Evolutionary conservation across 2,329 filamentous ascomycete species (phyloP).

Genomic region (Tolypocladium ophioglossoides): DNA sequence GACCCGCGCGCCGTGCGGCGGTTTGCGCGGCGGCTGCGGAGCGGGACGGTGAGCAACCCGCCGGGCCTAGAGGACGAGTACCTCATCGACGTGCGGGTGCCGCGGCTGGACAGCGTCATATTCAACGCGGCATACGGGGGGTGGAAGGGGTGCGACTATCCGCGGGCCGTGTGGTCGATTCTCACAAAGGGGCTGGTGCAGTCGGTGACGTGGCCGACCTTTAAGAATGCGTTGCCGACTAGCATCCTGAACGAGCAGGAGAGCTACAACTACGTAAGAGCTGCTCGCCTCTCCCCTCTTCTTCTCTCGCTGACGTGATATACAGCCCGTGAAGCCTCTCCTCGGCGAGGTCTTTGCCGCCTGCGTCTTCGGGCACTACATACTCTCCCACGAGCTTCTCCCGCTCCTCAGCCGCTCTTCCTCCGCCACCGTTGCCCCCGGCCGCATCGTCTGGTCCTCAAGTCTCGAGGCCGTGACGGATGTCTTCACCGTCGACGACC

Average conservation of each 20-base stretch:
- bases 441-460: slow-evolving; percentile 77
- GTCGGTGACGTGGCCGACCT: slow-evolving; percentile 65
- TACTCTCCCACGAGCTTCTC: slow-evolving; percentile 71
- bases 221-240: slow-evolving; percentile 52
- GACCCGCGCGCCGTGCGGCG: slow-evolving; percentile 39
- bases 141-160: slow-evolving; percentile 71
- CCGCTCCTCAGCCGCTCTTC: slow-evolving; percentile 52
- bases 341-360: slow-evolving; percentile 80
- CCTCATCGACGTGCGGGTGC: slow-evolving; percentile 39
- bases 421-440: slow-evolving; percentile 30
- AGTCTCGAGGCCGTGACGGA: slow-evolving; percentile 57
- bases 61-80: slow-evolving; percentile 24
- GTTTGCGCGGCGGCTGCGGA: slow-evolving; percentile 35
- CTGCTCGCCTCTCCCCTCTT: neutral
- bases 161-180: slow-evolving; percentile 39
- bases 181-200: slow-evolving; percentile 52
- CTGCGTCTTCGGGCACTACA: slow-evolving; percentile 92
- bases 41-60: slow-evolving; percentile 34
- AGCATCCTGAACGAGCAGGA: slow-evolving; percentile 29
- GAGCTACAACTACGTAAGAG: slow-evolving; percentile 22
- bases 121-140: slow-evolving; percentile 86
- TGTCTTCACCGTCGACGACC: slow-evolving; percentile 55
- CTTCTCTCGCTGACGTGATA: neutral
- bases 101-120: slow-evolving; percentile 67
- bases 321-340: slow-evolving; percentile 41